Conservation (phyloP, 1,284 basidiomycete species). For the Ceratorhiza oryzae-sativae region DNA sequence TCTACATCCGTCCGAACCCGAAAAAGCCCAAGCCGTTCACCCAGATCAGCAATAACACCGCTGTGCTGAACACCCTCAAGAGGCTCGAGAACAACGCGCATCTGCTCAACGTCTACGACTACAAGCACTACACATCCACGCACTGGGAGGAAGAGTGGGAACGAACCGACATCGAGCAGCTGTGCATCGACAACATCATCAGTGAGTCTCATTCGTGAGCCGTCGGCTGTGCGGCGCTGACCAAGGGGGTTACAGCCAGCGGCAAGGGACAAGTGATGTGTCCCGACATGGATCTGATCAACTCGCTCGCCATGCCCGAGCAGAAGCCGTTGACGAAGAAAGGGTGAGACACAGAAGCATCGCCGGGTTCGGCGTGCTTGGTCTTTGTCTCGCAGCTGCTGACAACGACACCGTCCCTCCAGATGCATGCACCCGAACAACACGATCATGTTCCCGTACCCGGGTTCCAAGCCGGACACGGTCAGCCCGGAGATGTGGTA, state of each 20-base stretch:
- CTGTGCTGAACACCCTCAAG: slow-evolving; percentile 22
- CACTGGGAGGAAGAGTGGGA: slow-evolving; percentile 32
- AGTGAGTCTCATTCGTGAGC: not conserved
- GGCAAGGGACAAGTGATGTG: slow-evolving; percentile 16
- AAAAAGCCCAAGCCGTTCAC: slow-evolving; percentile 25
- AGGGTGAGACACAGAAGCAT: not conserved
- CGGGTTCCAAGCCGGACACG: slow-evolving; percentile 15
- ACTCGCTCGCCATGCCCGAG: not conserved
- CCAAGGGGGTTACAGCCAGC: not conserved
- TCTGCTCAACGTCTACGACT: slow-evolving; percentile 30
- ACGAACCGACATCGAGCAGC: slow-evolving; percentile 36
- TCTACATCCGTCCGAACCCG: slow-evolving; percentile 30
- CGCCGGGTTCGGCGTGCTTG: not conserved
- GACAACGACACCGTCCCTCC: not conserved
- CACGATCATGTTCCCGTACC: slow-evolving; percentile 18
- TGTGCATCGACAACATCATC: slow-evolving; percentile 40
- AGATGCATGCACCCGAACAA: slow-evolving; percentile 25
- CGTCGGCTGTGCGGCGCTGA: too few relatives aligned
- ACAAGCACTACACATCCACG: slow-evolving; percentile 39
- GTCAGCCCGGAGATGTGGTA: slow-evolving; percentile 24
- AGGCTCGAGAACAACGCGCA: slow-evolving; percentile 24
- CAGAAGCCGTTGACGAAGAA: slow-evolving; percentile 29
- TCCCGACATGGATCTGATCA: slow-evolving; percentile 6
- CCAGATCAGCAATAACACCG: slow-evolving; percentile 29
- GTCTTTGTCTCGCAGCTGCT: too few relatives aligned